Percentiles rank a stretch among this genome's conserved stretches.
Conservation (phyloP, 305 asterid genomes). For the Fraxinus sp. region DNA sequence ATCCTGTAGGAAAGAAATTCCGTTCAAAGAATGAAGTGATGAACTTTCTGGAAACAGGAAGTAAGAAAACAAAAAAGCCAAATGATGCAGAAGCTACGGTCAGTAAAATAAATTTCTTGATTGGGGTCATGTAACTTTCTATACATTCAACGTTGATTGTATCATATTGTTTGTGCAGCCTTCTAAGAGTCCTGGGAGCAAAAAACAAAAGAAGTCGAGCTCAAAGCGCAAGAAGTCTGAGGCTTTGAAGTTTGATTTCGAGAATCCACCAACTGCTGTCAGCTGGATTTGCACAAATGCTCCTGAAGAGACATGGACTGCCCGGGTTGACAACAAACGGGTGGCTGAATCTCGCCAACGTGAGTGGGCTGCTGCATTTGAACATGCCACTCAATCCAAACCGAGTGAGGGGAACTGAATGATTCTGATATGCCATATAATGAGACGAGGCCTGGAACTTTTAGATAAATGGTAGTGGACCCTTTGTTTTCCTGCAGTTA, state of each 20-base stretch:
- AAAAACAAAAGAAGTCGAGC: slow-evolving; percentile 41
- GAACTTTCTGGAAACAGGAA: slow-evolving; percentile 66
- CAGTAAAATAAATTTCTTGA: slow-evolving; percentile 17
- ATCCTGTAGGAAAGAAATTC: slow-evolving; percentile 54
- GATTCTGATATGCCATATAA: neutral
- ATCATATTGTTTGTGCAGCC: slow-evolving; percentile 39
- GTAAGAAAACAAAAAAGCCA: slow-evolving; percentile 42
- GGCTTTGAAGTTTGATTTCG: slow-evolving; percentile 28
- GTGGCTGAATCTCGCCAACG: slow-evolving; percentile 23
- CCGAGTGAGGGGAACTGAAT: slow-evolving; percentile 8
- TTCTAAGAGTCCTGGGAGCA: slow-evolving; percentile 39
- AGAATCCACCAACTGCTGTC: slow-evolving; percentile 31
- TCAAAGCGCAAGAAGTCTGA: slow-evolving; percentile 36
- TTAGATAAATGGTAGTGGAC: neutral
- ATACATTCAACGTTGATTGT: neutral
- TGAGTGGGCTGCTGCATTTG: slow-evolving; percentile 37
- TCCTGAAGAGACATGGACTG: slow-evolving; percentile 29
- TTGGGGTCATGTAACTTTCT: neutral
- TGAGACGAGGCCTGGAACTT: neutral
- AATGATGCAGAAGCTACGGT: slow-evolving; percentile 41
- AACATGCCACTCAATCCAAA: slow-evolving; percentile 24
- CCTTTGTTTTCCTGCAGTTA: neutral
- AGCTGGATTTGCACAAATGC: slow-evolving; percentile 34
- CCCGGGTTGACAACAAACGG: slow-evolving; percentile 14
- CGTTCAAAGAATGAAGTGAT: slow-evolving; percentile 75